phyloP scores from a whole-genome alignment of 495 filamentous ascomycete species.

The Penicillium turbatum region DNA sequence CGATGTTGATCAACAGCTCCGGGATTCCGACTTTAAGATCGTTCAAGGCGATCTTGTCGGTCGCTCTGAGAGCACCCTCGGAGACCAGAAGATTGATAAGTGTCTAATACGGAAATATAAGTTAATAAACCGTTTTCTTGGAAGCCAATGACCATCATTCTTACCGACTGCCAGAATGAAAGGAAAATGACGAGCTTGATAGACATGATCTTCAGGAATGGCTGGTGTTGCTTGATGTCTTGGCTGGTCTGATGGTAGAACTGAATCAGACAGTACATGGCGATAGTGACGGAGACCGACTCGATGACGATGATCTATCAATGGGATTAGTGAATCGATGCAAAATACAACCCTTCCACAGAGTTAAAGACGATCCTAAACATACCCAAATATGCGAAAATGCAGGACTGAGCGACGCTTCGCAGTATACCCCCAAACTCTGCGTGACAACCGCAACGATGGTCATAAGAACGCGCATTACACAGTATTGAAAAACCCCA shows the following conservation, averaged over 20 bases:
- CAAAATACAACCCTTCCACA: constrained; percentile 47
- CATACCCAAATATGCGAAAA: constrained; percentile 83
- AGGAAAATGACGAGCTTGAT: constrained; percentile 96
- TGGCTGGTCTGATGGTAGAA: constrained; percentile 76
- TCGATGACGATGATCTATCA: constrained; percentile 63
- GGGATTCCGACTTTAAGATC: constrained; percentile 83
- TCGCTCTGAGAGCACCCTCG: constrained; percentile 56
- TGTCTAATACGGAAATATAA: constrained; percentile 33
- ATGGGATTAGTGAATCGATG: not conserved
- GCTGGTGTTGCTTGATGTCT: constrained; percentile 63
- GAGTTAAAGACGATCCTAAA: constrained; percentile 27
- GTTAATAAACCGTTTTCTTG: not conserved
- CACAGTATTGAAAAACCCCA: constrained; percentile 85
- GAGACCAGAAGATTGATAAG: constrained; percentile 68
- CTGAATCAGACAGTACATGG: constrained; percentile 90
- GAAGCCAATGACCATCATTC: constrained; percentile 4
- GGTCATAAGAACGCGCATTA: constrained; percentile 81
- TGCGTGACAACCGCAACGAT: constrained; percentile 73
- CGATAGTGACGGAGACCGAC: constrained; percentile 68
- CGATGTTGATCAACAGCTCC: constrained; percentile 71
- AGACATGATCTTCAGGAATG: constrained; percentile 78
- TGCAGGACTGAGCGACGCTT: constrained; percentile 67
- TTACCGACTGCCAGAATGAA: constrained; percentile 82
- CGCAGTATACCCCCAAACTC: constrained; percentile 66
- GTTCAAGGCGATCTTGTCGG: constrained; percentile 56